Percentiles rank a stretch among this genome's conserved stretches.
phyloP scores from a whole-genome alignment of 2,329 filamentous ascomycete species.

The Arthroderma sp. region DNA sequence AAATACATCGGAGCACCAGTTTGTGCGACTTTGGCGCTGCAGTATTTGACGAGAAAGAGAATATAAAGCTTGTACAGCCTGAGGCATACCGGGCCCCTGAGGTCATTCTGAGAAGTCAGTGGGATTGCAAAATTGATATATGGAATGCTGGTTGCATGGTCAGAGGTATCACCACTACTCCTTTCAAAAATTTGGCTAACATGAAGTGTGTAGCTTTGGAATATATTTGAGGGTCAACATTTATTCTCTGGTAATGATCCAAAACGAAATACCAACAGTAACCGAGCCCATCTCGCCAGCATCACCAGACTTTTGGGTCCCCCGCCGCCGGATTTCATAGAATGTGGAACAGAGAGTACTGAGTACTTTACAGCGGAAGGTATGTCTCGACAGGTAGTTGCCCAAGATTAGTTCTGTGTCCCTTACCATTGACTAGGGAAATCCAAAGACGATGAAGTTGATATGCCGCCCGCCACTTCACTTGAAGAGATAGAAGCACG shows the following conservation, averaged over 20 bases:
- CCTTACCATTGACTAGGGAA: constrained; percentile 14
- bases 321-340: constrained; percentile 26
- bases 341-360: constrained; percentile 12
- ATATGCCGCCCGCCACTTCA: constrained; percentile 13
- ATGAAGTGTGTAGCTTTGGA: constrained; percentile 30
- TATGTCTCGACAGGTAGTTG: constrained; percentile 10
- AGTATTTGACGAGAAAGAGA: constrained; percentile 3
- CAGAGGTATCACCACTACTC: constrained; percentile 10
- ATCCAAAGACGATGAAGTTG: constrained; percentile 12
- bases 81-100: constrained; percentile 28
- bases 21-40: constrained; percentile 17
- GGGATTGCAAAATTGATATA: constrained; percentile 38
- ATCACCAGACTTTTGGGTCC: constrained; percentile 35
- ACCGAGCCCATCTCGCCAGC: constrained; percentile 36
- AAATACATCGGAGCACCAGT: constrained; percentile 15
- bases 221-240: constrained; percentile 34
- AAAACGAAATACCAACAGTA: constrained; percentile 27
- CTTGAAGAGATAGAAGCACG: constrained; percentile 27
- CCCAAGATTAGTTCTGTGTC: not conserved
- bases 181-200: not conserved
- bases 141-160: constrained; percentile 35
- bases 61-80: constrained; percentile 13
- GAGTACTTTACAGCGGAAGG: constrained; percentile 26
- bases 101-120: constrained; percentile 35
- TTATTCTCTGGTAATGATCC: constrained; percentile 33